Evolutionary conservation across 164 flowering plant genomes (phyloP).

Genomic region (Magnolia changhungtana): DNA sequence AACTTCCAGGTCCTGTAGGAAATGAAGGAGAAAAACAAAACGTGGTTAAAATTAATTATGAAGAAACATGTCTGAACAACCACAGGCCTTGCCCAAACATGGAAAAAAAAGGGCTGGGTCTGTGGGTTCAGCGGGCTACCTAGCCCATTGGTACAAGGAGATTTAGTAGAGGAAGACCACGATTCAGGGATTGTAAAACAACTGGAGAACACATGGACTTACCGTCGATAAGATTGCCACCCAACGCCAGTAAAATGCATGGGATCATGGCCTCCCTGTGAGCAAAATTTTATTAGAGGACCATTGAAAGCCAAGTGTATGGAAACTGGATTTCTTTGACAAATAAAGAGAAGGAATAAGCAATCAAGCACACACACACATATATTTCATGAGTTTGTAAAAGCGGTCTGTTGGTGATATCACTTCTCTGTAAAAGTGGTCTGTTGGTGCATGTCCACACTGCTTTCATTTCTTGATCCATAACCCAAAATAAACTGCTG

Average conservation of each 20-base stretch:
- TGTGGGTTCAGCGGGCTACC: not conserved
- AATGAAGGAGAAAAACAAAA: not conserved
- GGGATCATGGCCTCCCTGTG: conserved; percentile 97
- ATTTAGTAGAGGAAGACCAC: not conserved
- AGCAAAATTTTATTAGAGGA: not conserved
- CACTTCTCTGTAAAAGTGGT: no score
- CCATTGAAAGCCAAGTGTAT: not conserved
- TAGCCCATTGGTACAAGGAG: not conserved
- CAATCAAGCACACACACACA: no score
- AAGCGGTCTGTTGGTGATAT: no score
- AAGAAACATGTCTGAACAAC: not conserved
- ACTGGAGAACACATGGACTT: conserved; percentile 15
- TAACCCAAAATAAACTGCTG: no score
- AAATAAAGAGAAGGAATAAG: no score
- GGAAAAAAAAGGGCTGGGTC: not conserved
- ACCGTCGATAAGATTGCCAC: conserved; percentile 95
- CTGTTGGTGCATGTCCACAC: no score
- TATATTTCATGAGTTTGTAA: no score
- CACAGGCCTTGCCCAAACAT: no score
- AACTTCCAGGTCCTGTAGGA: conserved; percentile 68
- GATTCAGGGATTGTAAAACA: not conserved
- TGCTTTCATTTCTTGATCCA: no score
- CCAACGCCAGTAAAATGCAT: conserved; percentile 87
- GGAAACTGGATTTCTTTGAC: not conserved
- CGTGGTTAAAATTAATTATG: not conserved